phyloP scores from a whole-genome alignment of 2,329 filamentous ascomycete genomes.

The Arthrobotrys musiformis region DNA sequence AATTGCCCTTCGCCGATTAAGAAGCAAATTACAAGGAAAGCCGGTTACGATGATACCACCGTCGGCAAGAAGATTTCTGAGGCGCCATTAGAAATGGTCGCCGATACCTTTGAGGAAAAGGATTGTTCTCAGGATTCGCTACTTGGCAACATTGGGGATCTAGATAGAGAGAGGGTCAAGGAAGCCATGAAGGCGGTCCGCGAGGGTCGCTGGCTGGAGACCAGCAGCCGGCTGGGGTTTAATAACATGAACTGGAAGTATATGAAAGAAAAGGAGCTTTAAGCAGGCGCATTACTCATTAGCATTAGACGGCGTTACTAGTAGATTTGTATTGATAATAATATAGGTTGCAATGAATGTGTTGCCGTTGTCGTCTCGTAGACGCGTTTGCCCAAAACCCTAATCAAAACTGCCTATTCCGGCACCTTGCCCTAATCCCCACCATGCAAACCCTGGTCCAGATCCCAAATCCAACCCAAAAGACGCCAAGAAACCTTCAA shows the following conservation, averaged over 20 bases:
- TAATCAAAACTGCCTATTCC: conserved; percentile 47
- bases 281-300: neutral
- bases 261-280: conserved; percentile 33
- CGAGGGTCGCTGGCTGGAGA: conserved; percentile 33
- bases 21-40: neutral
- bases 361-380: conserved; percentile 19
- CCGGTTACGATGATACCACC: neutral
- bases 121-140: conserved; percentile 41
- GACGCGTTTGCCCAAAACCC: conserved; percentile 51
- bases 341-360: conserved; percentile 12
- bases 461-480: neutral
- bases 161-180: conserved; percentile 32
- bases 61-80: conserved; percentile 1
- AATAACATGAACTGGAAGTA: conserved; percentile 42
- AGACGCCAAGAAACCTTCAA: conserved; percentile 45
- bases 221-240: conserved; percentile 34
- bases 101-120: conserved; percentile 16
- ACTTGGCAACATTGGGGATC: neutral
- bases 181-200: conserved; percentile 31
- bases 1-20: neutral
- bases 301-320: neutral
- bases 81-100: neutral
- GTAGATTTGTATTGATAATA: neutral
- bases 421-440: conserved; percentile 47
- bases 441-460: conserved; percentile 28